Conservation (phyloP, 345 rosid genomes). For the Cardamine chenopodiifolia region DNA sequence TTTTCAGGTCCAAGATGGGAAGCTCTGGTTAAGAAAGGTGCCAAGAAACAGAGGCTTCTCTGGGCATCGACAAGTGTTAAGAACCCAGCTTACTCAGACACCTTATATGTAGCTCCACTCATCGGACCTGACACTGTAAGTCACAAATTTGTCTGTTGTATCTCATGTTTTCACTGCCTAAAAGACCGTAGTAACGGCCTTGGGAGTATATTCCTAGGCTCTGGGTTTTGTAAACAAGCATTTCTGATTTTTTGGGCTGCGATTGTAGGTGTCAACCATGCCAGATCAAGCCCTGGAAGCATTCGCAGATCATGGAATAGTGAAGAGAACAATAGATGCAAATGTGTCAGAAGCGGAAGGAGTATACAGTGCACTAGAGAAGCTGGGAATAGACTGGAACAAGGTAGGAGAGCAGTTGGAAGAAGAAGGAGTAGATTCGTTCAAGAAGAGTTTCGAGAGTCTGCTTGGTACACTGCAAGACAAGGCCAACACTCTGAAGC, state of each 20-base stretch:
- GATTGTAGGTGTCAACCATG: constrained; percentile 88
- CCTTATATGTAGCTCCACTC: constrained; percentile 88
- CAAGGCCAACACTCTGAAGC: constrained; percentile 89
- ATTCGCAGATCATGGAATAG: constrained; percentile 78
- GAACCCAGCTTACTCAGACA: constrained; percentile 94
- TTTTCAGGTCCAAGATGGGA: constrained; percentile 99
- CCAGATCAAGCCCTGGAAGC: constrained; percentile 99
- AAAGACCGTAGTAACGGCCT: neutral
- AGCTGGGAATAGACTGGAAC: constrained; percentile 90
- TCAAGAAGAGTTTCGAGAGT: constrained; percentile 94
- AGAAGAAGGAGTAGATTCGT: constrained; percentile 85
- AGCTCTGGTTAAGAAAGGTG: constrained; percentile 90
- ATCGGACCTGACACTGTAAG: constrained; percentile 94
- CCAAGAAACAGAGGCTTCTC: constrained; percentile 92
- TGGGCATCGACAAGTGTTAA: constrained; percentile 99
- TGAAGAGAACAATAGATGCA: constrained; percentile 85
- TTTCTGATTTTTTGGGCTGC: neutral
- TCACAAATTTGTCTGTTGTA: neutral
- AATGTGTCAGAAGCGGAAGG: constrained; percentile 93
- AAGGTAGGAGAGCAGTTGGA: constrained; percentile 83
- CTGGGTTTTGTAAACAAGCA: constrained; percentile 9
- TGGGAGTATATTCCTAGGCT: neutral
- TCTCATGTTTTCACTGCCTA: neutral
- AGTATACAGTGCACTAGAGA: constrained; percentile 92
- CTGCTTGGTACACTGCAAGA: constrained; percentile 91